Conservation (phyloP, 176 grass and related monocot species). For the maize (Zea mays) region DNA sequence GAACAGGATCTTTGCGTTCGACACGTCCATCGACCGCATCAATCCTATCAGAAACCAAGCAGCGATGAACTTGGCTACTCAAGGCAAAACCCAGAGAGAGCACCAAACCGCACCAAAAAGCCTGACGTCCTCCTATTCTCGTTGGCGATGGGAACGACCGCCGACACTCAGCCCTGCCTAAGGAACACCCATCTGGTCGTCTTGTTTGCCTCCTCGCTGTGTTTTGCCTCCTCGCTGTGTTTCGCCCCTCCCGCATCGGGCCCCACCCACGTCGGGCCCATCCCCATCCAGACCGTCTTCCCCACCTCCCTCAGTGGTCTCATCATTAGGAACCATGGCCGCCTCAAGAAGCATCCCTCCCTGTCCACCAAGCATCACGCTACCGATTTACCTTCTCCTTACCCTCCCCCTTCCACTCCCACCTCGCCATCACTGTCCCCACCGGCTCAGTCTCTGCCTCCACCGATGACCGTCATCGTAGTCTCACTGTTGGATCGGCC, state of each 20-base stretch:
- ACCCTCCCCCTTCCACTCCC: neutral
- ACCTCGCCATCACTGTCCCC: neutral
- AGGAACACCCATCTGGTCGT: slow-evolving; percentile 51
- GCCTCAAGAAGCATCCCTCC: slow-evolving; percentile 60
- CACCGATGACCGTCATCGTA: neutral
- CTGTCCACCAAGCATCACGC: slow-evolving; percentile 25
- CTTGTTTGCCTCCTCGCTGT: slow-evolving; percentile 58
- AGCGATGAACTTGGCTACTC: too few species aligned
- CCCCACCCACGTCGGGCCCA: slow-evolving; percentile 20
- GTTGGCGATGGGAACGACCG: slow-evolving; percentile 26
- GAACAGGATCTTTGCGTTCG: too few species aligned
- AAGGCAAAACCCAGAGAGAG: neutral
- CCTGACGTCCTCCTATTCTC: slow-evolving; percentile 44
- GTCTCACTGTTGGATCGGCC: slow-evolving; percentile 13
- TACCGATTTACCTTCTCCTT: neutral
- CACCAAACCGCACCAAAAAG: slow-evolving; percentile 23
- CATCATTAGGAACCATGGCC: slow-evolving; percentile 82
- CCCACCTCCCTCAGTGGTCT: slow-evolving; percentile 89
- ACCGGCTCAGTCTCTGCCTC: neutral
- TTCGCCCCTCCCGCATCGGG: slow-evolving; percentile 43
- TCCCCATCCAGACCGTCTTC: slow-evolving; percentile 84
- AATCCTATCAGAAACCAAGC: too few species aligned
- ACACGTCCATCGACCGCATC: too few species aligned
- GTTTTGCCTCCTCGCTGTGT: slow-evolving; percentile 59
- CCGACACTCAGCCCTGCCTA: slow-evolving; percentile 58